These are phyloP conservation scores for Ceratocystis diversiconidia DNA, from an alignment of 2,329 filamentous ascomycete species.

Conservation along the genomic window DNA sequence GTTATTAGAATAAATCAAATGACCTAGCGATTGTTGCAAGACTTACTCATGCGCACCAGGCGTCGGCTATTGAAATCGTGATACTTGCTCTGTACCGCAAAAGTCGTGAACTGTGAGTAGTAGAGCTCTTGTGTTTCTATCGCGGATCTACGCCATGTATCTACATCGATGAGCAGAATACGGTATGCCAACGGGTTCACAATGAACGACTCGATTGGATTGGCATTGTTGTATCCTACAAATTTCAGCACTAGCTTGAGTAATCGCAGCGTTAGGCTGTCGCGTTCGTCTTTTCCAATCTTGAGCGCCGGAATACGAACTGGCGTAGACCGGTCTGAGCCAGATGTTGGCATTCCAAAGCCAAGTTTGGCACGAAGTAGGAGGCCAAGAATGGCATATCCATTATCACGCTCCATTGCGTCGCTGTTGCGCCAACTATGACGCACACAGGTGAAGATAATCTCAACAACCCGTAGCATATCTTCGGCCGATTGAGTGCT, in stretches of 20 bases:
- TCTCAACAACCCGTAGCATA: conserved; percentile 62
- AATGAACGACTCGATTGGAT: conserved; percentile 77
- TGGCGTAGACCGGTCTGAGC: background rate
- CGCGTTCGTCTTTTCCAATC: conserved; percentile 39
- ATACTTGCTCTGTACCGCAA: conserved; percentile 80
- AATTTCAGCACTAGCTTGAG: conserved; percentile 69
- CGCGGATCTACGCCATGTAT: conserved; percentile 77
- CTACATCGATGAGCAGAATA: conserved; percentile 78
- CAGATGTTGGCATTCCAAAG: conserved; percentile 9
- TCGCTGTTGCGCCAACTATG: conserved; percentile 96
- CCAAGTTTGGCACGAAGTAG: conserved; percentile 74
- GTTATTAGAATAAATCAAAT: background rate
- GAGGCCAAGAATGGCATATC: conserved; percentile 75
- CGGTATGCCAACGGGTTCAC: conserved; percentile 92
- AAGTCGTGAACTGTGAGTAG: conserved; percentile 80
- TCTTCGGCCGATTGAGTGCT: conserved; percentile 55
- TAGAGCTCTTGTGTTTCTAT: conserved; percentile 71
- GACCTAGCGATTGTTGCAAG: background rate
- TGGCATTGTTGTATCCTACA: conserved; percentile 71
- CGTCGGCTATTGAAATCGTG: conserved; percentile 84
- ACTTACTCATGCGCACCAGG: conserved; percentile 75
- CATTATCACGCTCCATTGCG: conserved; percentile 91
- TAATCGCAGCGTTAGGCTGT: conserved; percentile 46
- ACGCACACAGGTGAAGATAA: conserved; percentile 72
- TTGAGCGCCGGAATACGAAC: conserved; percentile 23